These are phyloP conservation scores for Colletotrichum sp. DNA, from an alignment of 2,329 filamentous ascomycete species.

Conservation along the genomic window DNA sequence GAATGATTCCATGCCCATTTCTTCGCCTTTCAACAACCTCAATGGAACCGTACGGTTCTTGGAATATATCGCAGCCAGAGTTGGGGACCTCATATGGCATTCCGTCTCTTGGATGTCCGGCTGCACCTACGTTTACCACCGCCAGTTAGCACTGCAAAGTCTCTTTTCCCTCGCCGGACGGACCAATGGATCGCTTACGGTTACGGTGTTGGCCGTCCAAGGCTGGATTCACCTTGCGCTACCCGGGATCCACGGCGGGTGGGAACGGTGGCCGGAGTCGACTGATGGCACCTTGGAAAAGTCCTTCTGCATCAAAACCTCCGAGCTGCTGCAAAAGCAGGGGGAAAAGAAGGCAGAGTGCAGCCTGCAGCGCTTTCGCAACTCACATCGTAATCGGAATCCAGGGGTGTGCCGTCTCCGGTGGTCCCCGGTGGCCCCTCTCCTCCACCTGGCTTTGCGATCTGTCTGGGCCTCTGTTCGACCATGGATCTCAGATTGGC, in stretches of 20 bases:
- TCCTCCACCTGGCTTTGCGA: conserved; percentile 1
- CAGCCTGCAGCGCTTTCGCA: background rate
- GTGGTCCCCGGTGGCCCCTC: conserved; percentile 11
- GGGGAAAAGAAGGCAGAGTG: background rate
- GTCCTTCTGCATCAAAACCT: conserved; percentile 7
- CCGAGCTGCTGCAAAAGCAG: conserved; percentile 9
- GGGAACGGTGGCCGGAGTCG: background rate
- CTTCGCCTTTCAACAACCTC: background rate
- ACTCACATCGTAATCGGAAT: conserved; percentile 1
- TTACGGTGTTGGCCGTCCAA: background rate
- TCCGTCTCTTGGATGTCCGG: background rate
- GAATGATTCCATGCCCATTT: background rate
- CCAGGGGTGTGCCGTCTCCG: background rate
- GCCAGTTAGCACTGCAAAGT: background rate
- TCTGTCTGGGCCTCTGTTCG: conserved; percentile 2
- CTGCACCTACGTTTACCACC: background rate
- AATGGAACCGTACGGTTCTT: background rate
- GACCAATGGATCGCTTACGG: background rate
- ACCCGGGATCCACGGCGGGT: background rate
- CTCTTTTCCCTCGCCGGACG: background rate
- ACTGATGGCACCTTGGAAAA: conserved; percentile 1
- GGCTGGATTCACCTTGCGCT: background rate
- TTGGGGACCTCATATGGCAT: background rate
- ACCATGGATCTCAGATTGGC: conserved; percentile 19
- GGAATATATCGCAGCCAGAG: background rate